Evolutionary conservation across 768 basidiomycete genomes (phyloP).

Genomic region (Trichaptum fuscoviolaceum): DNA sequence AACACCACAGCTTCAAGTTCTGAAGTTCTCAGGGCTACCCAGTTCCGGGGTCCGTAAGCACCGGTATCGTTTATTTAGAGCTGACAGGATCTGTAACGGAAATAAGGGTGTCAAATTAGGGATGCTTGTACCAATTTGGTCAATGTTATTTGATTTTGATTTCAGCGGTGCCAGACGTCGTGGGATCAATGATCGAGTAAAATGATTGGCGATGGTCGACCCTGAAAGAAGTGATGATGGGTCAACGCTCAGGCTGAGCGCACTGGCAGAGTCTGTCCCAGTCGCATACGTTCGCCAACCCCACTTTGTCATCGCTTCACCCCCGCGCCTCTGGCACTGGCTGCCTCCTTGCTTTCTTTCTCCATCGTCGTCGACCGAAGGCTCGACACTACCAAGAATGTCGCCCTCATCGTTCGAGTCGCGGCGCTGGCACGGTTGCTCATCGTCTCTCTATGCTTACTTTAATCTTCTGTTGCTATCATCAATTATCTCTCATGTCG

Average conservation of each 20-base stretch:
- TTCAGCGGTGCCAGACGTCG: background rate
- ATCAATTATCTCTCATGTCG: background rate
- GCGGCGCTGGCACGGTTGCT: background rate
- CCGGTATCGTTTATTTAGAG: too few relatives aligned
- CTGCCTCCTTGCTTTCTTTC: background rate
- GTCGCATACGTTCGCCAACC: background rate
- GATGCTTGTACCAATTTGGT: too few relatives aligned
- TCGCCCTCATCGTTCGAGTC: background rate
- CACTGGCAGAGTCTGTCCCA: too few relatives aligned
- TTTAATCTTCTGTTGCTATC: background rate
- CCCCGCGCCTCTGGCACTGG: background rate
- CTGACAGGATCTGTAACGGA: too few relatives aligned
- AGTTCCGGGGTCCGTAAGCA: too few relatives aligned
- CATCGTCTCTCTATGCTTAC: background rate
- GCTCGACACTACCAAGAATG: background rate
- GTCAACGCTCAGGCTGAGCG: too few relatives aligned
- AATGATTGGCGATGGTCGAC: background rate
- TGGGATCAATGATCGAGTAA: background rate
- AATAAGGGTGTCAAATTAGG: too few relatives aligned
- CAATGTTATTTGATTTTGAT: background rate
- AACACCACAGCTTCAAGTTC: too few relatives aligned
- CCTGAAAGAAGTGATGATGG: background rate
- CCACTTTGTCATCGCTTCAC: background rate
- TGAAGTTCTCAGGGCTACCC: too few relatives aligned
- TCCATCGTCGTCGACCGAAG: background rate